Conservation (phyloP, 148 eudicot species). For the Oxyria digyna region DNA sequence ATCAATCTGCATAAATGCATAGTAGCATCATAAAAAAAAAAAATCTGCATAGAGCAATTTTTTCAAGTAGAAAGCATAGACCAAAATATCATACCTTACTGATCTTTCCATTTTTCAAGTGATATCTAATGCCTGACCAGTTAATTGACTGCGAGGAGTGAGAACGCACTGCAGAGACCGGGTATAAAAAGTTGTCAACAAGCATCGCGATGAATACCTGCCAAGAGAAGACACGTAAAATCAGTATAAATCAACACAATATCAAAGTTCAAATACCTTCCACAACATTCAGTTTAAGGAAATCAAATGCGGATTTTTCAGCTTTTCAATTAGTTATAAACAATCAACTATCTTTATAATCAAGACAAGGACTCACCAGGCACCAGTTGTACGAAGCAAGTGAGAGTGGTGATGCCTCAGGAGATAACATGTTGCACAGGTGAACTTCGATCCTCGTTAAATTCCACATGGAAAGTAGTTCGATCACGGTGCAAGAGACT, state of each 20-base stretch:
- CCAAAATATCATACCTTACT: conserved; percentile 39
- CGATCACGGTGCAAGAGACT: conserved; percentile 56
- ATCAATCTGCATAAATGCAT: conserved; percentile 43
- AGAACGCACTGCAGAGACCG: conserved; percentile 75
- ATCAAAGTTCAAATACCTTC: background rate
- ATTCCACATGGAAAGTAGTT: conserved; percentile 97
- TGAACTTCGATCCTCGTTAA: conserved; percentile 89
- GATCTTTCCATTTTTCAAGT: conserved; percentile 84
- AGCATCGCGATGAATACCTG: conserved; percentile 95
- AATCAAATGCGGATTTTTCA: background rate
- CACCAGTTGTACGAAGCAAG: conserved; percentile 95
- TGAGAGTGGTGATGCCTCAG: conserved; percentile 78
- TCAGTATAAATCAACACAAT: background rate
- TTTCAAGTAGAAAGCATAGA: background rate
- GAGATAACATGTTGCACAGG: conserved; percentile 87
- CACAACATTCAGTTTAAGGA: background rate
- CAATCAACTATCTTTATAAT: background rate
- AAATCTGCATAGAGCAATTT: background rate
- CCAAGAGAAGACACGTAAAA: background rate
- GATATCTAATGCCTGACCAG: conserved; percentile 94
- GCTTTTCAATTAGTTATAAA: background rate
- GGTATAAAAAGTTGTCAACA: conserved; percentile 85
- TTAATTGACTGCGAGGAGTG: conserved; percentile 80
- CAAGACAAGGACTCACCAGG: conserved; percentile 43
- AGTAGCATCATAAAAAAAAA: background rate